Conservation (phyloP, 345 rosid genomes). For the Camelina laxa region DNA sequence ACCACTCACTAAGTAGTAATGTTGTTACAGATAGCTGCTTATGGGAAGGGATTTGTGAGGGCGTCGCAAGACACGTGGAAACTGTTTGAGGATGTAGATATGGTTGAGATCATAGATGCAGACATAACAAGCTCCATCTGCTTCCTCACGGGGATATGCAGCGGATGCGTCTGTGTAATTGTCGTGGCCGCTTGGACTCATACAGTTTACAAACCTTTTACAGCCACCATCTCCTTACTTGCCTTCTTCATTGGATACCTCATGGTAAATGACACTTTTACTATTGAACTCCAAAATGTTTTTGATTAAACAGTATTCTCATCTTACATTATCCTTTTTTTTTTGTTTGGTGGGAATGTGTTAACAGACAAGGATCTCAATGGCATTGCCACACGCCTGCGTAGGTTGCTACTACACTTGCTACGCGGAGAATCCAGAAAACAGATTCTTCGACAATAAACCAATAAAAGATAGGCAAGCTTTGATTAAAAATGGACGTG, state of each 20-base stretch:
- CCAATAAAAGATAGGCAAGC: conserved; percentile 62
- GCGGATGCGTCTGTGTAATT: conserved; percentile 88
- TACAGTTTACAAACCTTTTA: conserved; percentile 64
- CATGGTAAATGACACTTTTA: conserved; percentile 56
- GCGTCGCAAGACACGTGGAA: conserved; percentile 95
- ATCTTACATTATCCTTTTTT: background rate
- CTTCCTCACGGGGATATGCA: conserved; percentile 93
- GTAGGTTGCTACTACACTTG: conserved; percentile 94
- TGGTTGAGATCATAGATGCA: conserved; percentile 71
- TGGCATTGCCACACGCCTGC: conserved; percentile 97
- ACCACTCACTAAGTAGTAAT: background rate
- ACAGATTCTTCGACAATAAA: conserved; percentile 65
- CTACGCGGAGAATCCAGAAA: conserved; percentile 85
- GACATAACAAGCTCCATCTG: conserved; percentile 93
- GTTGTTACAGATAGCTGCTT: conserved; percentile 75
- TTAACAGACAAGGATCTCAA: conserved; percentile 86
- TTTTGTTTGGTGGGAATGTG: conserved; percentile 9
- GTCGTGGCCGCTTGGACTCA: conserved; percentile 86
- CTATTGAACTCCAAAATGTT: background rate
- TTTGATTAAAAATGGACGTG: conserved; percentile 56
- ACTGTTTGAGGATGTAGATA: conserved; percentile 61
- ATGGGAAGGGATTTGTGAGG: conserved; percentile 89
- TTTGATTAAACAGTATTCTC: background rate
- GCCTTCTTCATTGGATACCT: conserved; percentile 87
- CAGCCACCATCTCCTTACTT: conserved; percentile 77